phyloP scores from a whole-genome alignment of 177 flowering plant genomes.

The Telopea speciosissima region DNA sequence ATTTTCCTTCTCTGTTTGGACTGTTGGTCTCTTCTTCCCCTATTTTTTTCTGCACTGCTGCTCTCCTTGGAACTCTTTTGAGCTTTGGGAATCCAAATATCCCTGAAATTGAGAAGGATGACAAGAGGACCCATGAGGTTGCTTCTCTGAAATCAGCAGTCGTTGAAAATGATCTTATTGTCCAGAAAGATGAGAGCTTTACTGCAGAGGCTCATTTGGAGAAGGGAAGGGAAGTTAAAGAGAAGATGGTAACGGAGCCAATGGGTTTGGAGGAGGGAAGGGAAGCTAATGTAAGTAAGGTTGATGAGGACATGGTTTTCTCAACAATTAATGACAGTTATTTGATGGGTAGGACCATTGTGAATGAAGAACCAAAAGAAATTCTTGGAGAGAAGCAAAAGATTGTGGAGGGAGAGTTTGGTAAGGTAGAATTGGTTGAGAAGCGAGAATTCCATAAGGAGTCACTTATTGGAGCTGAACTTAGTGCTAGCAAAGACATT shows the following conservation, averaged over 20 bases:
- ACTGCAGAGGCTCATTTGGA: slow-evolving; percentile 26
- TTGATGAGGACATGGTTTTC: neutral
- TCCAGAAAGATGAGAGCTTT: slow-evolving; percentile 34
- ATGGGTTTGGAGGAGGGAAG: slow-evolving; percentile 7
- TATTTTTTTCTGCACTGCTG: neutral
- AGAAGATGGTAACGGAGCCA: slow-evolving; percentile 4
- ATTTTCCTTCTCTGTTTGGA: neutral
- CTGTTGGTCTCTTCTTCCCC: neutral
- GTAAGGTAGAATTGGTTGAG: neutral
- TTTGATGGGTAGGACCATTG: slow-evolving; percentile 12
- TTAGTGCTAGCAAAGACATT: neutral
- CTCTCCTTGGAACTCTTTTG: neutral
- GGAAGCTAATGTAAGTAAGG: neutral
- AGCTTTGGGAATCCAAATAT: neutral
- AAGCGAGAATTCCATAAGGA: too few species aligned
- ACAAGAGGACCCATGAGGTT: slow-evolving; percentile 23
- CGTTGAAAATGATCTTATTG: slow-evolving; percentile 28
- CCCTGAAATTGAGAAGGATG: slow-evolving; percentile 56
- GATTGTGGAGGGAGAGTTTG: slow-evolving; percentile 9
- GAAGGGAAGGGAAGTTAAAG: slow-evolving; percentile 16
- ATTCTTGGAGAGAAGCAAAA: slow-evolving; percentile 17
- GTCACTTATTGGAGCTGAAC: neutral
- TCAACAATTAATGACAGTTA: slow-evolving; percentile 4
- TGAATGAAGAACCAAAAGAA: slow-evolving; percentile 6
- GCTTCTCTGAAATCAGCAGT: slow-evolving; percentile 35